Evolutionary conservation across 169 alveolate genomes (phyloP).

Genomic region (Plasmodium cynomolgi): DNA sequence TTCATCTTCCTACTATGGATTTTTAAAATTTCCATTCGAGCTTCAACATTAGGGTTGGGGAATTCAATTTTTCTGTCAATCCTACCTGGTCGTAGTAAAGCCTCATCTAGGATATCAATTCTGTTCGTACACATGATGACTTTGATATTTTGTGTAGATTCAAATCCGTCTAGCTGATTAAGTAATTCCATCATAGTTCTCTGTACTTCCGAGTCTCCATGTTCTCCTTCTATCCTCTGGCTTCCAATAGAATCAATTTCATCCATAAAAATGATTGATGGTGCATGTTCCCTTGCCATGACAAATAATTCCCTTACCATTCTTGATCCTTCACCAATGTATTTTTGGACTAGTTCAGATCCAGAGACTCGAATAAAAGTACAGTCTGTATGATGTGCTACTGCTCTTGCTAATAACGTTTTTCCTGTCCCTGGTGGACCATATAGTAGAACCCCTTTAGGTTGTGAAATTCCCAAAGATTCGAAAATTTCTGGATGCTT

Average conservation of each 20-base stretch:
- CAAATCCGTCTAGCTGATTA: conserved; percentile 99
- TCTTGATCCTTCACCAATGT: conserved; percentile 99
- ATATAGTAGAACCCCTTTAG: conserved; percentile 94
- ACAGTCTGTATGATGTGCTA: conserved; percentile 99
- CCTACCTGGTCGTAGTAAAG: conserved; percentile 98
- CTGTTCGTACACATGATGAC: conserved; percentile 99
- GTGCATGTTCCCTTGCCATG: conserved; percentile 97
- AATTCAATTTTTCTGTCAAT: conserved; percentile 98
- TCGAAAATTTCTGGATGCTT: conserved; percentile 99
- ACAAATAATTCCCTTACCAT: conserved; percentile 98
- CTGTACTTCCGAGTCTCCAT: conserved; percentile 97
- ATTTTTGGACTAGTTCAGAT: conserved; percentile 98
- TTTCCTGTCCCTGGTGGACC: conserved; percentile 94
- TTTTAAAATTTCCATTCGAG: conserved; percentile 95
- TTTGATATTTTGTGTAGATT: conserved; percentile 97
- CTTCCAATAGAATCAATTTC: conserved; percentile 98
- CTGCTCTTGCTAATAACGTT: conserved; percentile 99
- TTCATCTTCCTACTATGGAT: conserved; percentile 98
- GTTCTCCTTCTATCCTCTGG: conserved; percentile 93
- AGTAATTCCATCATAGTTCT: conserved; percentile 95
- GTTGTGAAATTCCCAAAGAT: conserved; percentile 97
- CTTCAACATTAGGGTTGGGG: conserved; percentile 94
- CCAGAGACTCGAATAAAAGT: conserved; percentile 99
- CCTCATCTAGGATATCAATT: conserved; percentile 99
- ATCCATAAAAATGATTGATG: conserved; percentile 98